phyloP scores from a whole-genome alignment of 2,329 filamentous ascomycete species.

The Ceratocystis destructans region DNA sequence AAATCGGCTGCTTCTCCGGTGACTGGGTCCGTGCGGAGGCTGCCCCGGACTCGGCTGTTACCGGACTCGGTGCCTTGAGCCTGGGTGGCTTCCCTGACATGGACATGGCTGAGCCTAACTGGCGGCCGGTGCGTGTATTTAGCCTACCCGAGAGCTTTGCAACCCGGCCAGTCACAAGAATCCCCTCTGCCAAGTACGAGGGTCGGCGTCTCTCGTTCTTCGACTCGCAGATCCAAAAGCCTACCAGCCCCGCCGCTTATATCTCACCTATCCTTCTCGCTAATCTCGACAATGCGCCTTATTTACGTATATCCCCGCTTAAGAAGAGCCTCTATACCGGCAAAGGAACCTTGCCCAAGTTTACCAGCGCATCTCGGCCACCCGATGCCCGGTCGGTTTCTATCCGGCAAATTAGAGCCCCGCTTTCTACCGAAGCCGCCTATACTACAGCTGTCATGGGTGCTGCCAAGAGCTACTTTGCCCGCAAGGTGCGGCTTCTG shows the following conservation, averaged over 20 bases:
- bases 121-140: constrained; percentile 79
- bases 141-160: constrained; percentile 68
- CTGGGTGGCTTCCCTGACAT: constrained; percentile 44
- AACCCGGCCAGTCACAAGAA: constrained; percentile 45
- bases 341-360: constrained; percentile 41
- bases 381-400: constrained; percentile 63
- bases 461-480: constrained; percentile 78
- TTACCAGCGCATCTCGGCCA: constrained; percentile 41
- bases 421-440: constrained; percentile 69
- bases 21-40: constrained; percentile 87
- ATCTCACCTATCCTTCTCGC: constrained; percentile 75
- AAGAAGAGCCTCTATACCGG: constrained; percentile 38
- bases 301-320: constrained; percentile 64
- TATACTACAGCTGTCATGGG: constrained; percentile 77
- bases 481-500: constrained; percentile 65
- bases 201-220: constrained; percentile 47
- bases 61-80: constrained; percentile 52
- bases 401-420: constrained; percentile 76
- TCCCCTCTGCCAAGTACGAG: constrained; percentile 40
- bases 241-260: constrained; percentile 49
- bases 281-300: constrained; percentile 67
- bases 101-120: constrained; percentile 48
- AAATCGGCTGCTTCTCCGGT: constrained; percentile 90
- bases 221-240: constrained; percentile 52
- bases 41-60: constrained; percentile 56